Base-by-base conservation (phyloP, 202 grass and related monocot genomes). In the Bolboschoenoplectus hybrid region DNA sequence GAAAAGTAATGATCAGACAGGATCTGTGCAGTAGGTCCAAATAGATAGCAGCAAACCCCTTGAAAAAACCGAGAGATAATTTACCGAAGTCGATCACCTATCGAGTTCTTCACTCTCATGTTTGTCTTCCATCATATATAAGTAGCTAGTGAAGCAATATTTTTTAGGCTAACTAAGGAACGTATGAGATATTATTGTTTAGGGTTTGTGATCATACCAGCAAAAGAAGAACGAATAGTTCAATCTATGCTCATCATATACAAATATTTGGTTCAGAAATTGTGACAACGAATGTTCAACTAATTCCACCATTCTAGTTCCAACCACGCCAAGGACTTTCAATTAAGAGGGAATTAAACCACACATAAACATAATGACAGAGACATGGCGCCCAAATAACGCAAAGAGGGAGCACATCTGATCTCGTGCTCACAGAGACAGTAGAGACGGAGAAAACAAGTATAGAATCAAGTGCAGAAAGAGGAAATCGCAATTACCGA, bases 381-480 rank as follows among this genome's bases (percentile, higher is more conserved):
- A 52, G 62, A 84, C 26, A 50, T 38, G 12, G 11, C 7, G 56
- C 58, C 57, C 52, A 34, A 81, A 9, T 11, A 40, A 45, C 2
- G 41, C 60, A 64, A 64, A 58, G 2, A 80, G 16, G 51, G 41
- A 26, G 2, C 82, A 36, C 70, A 84, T 84, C 82, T 49, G 61
- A 46, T 81, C 52, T 7, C 40, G 55, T 53, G 36, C 53, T 14
- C 20, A 8, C 8, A 62, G 36, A 67, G 19, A 67, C 63, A 34
- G 60, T 7, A 81, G 78, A 81, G 39, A 56, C 12, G 39, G 39
- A 81, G 20, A 61, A 81, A 74, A 45, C 17, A 82, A 41, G 14
- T 81, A n/a, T 12, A 67, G 19, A 67, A 67, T 82, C 65, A 65
- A 65, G 63, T 1, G 61, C 9, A 66, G 40, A 7, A 16, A 57